These are phyloP conservation scores for Aspergillus wentii DNA, from an alignment of 495 filamentous ascomycete species.

Conservation along the genomic window DNA sequence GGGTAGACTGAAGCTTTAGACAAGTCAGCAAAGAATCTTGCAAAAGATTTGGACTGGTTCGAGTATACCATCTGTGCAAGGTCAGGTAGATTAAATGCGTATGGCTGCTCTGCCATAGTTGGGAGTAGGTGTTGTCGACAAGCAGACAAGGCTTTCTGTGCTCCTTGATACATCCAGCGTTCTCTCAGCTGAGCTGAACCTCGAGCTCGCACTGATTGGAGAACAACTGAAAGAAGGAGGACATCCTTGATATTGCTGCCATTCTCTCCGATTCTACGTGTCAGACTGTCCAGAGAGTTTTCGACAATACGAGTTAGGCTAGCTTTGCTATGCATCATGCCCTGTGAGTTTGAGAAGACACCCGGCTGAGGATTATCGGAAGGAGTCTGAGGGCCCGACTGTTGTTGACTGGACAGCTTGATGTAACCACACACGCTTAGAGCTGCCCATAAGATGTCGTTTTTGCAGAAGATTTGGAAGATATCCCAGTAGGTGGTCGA, in stretches of 20 bases:
- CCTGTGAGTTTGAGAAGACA: neutral
- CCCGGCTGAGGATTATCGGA: neutral
- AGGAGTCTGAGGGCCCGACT: neutral
- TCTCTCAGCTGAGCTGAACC: conserved; percentile 12
- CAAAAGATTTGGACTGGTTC: neutral
- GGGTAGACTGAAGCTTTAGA: conserved; percentile 1
- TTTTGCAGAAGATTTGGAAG: conserved; percentile 18
- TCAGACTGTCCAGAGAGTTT: conserved; percentile 18
- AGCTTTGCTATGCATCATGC: conserved; percentile 11
- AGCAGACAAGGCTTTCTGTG: conserved; percentile 13
- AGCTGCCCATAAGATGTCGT: conserved; percentile 19
- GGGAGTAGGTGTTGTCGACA: conserved; percentile 18
- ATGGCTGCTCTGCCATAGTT: neutral
- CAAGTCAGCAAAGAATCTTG: neutral
- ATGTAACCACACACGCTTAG: conserved; percentile 21
- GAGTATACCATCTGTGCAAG: conserved; percentile 6
- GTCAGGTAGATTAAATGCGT: conserved; percentile 2
- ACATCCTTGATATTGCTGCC: conserved; percentile 25
- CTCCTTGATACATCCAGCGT: conserved; percentile 14
- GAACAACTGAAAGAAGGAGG: conserved; percentile 18
- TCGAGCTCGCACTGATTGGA: conserved; percentile 17
- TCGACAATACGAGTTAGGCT: conserved; percentile 16
- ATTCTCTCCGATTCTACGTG: conserved; percentile 12
- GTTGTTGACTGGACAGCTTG: conserved; percentile 2
- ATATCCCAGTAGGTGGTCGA: conserved; percentile 17